Evolutionary conservation across 2,329 filamentous ascomycete species (phyloP).

Genomic region (Aspergillus sojae): DNA sequence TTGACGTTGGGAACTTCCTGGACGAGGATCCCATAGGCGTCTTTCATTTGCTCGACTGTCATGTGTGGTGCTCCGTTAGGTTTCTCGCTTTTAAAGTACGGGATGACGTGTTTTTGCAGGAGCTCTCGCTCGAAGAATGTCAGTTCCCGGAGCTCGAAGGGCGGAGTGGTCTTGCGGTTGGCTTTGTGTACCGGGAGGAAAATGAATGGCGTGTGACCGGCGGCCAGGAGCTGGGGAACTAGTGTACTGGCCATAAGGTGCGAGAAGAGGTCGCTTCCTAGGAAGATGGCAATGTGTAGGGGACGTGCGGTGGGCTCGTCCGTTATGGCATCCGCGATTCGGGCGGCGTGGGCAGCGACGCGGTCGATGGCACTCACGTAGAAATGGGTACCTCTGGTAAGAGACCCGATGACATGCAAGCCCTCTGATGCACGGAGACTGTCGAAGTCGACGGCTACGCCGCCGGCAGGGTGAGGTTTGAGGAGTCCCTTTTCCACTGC

Average conservation of each 20-base stretch:
- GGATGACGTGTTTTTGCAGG: slow-evolving; percentile 6
- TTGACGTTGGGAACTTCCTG: slow-evolving; percentile 3
- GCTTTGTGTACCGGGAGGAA: slow-evolving; percentile 10
- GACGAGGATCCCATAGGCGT: slow-evolving; percentile 9
- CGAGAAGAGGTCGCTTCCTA: slow-evolving; percentile 11
- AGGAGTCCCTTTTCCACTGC: slow-evolving; percentile 8
- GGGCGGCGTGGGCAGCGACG: slow-evolving; percentile 11
- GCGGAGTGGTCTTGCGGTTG: neutral
- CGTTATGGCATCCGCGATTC: slow-evolving; percentile 12
- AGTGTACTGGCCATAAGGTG: slow-evolving; percentile 12
- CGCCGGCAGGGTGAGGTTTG: slow-evolving; percentile 11
- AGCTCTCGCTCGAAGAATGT: slow-evolving; percentile 12
- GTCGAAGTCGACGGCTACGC: slow-evolving; percentile 13
- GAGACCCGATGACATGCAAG: slow-evolving; percentile 10
- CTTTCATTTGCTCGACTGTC: slow-evolving; percentile 4
- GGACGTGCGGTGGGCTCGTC: slow-evolving; percentile 7
- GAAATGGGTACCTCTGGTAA: slow-evolving; percentile 15
- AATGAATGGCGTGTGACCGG: slow-evolving; percentile 16
- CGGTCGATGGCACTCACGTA: slow-evolving; percentile 16
- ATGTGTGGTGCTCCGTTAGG: neutral
- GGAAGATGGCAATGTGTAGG: slow-evolving; percentile 12
- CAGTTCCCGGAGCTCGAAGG: slow-evolving; percentile 8
- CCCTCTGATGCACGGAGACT: slow-evolving; percentile 9
- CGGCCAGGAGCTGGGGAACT: slow-evolving; percentile 10
- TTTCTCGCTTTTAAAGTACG: neutral